These are phyloP conservation scores for Nemania abortiva DNA, from an alignment of 2,329 filamentous ascomycete species.

Conservation along the genomic window DNA sequence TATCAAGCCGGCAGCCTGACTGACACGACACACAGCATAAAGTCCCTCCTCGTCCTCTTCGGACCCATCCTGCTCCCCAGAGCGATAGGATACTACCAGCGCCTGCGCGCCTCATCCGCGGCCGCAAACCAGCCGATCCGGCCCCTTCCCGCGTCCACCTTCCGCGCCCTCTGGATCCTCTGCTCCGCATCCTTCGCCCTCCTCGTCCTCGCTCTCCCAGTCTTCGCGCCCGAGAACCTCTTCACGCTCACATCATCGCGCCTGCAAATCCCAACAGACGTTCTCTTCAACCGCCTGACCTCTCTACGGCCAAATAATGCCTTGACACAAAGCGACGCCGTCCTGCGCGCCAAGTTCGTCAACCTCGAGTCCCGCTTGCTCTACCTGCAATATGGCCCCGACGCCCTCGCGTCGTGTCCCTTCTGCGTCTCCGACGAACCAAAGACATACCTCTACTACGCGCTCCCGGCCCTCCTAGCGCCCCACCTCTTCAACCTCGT, in stretches of 20 bases:
- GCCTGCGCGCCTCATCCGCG: slow-evolving; percentile 58
- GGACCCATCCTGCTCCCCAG: slow-evolving; percentile 79
- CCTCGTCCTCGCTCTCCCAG: slow-evolving; percentile 71
- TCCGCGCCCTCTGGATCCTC: slow-evolving; percentile 72
- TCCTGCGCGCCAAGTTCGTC: slow-evolving; percentile 75
- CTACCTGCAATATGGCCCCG: slow-evolving; percentile 86
- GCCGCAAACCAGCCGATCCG: slow-evolving; percentile 63
- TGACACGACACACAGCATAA: slow-evolving; percentile 57
- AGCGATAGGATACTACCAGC: slow-evolving; percentile 73
- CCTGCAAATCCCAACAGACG: slow-evolving; percentile 85
- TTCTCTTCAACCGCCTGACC: slow-evolving; percentile 82
- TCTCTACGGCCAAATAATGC: slow-evolving; percentile 61
- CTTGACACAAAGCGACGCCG: slow-evolving; percentile 71
- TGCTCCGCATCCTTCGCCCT: slow-evolving; percentile 64
- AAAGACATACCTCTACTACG: slow-evolving; percentile 82
- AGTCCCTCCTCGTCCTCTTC: slow-evolving; percentile 70
- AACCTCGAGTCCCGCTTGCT: slow-evolving; percentile 79
- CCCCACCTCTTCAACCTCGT: slow-evolving; percentile 86
- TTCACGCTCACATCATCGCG: slow-evolving; percentile 83
- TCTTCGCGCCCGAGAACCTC: slow-evolving; percentile 81
- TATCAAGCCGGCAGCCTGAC: slow-evolving; percentile 6
- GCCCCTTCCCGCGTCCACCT: slow-evolving; percentile 65
- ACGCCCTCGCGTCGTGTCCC: slow-evolving; percentile 78
- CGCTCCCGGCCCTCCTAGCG: slow-evolving; percentile 76
- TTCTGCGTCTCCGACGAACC: slow-evolving; percentile 83